Evolutionary conservation across 2,329 filamentous ascomycete species (phyloP), one percentile per base, ranked within the genome.

Genomic region (Aspergillus versicolor): DNA sequence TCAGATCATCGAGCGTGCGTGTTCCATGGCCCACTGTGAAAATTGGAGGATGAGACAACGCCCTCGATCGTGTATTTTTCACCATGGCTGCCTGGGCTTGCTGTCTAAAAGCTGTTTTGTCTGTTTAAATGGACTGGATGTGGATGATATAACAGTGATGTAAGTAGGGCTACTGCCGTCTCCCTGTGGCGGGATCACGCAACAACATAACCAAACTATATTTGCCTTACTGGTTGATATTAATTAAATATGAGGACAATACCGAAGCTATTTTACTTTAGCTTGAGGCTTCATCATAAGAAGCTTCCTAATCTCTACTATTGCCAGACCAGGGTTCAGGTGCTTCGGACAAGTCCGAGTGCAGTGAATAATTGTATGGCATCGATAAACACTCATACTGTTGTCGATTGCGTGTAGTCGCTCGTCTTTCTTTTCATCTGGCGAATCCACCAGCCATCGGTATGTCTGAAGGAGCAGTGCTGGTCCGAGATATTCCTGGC

Each of bases 321-420:
- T 96, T 17, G 94, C 94, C 74, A 91, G 83, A 64, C 91, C 94
- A 19, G 94, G 94, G 83, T 99, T 99, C 68, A 99, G 80, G 45
- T 94, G 94, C 90, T 99, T 99, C 73, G 94, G 94, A 79, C 94
- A 99, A 55, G 93, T 96, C 77, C 91, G 84, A 66, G 92, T 93
- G 87, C 93, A 99, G 85, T 99, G 99, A 69, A 99, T 86, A 74
- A 99, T 99, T 63, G 94, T 99, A 84, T 99, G 94, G 84, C 94
- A 99, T 72, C 94, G 86, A 85, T 99, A 99, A 77, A 99, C 77
- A 79, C 90, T 95, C 94, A 99, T 99, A 74, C 89, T 94, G 85
- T 99, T 99, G 80, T 99, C 93, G 68, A 99, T 84, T 58, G 89
- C 90, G 64, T 87, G 86, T 84, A 94, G 94, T 75, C 94, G 89